Conservation (phyloP, 768 basidiomycete species). For the Lactarius trivialis region DNA sequence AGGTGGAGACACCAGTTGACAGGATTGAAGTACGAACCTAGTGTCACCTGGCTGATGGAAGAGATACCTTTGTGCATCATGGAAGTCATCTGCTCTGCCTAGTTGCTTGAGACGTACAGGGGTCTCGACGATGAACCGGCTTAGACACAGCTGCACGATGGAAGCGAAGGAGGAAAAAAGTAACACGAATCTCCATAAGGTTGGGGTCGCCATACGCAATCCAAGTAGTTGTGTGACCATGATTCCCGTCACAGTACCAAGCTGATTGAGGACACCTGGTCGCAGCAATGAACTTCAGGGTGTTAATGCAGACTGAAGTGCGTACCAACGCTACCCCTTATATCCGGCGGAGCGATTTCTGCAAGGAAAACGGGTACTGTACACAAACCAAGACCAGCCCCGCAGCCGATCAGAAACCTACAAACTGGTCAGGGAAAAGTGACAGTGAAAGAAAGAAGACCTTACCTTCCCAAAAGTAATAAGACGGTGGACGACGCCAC, state of each 20-base stretch:
- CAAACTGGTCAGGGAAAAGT: background rate
- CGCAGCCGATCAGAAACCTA: constrained; percentile 63
- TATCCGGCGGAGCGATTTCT: constrained; percentile 72
- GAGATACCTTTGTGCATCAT: constrained; percentile 38
- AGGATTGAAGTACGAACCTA: background rate
- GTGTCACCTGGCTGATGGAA: constrained; percentile 28
- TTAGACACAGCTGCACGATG: constrained; percentile 48
- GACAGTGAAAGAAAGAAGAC: background rate
- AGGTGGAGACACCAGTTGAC: constrained; percentile 26
- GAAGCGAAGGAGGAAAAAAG: constrained; percentile 54
- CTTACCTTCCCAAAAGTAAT: constrained; percentile 61
- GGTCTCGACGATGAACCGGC: constrained; percentile 56
- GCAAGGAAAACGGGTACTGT: constrained; percentile 82
- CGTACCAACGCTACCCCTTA: constrained; percentile 69
- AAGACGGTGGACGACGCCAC: constrained; percentile 49
- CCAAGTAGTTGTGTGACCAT: constrained; percentile 81
- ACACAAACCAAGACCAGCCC: constrained; percentile 66
- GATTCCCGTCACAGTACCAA: constrained; percentile 80
- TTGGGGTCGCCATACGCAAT: constrained; percentile 60
- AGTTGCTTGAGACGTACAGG: constrained; percentile 57
- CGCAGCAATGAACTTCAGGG: background rate
- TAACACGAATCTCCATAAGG: constrained; percentile 66
- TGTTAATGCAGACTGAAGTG: constrained; percentile 2
- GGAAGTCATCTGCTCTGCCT: constrained; percentile 45
- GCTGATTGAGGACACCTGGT: constrained; percentile 71